phyloP scores from a whole-genome alignment of 1,284 basidiomycete genomes.

The Inonotus hispidus region DNA sequence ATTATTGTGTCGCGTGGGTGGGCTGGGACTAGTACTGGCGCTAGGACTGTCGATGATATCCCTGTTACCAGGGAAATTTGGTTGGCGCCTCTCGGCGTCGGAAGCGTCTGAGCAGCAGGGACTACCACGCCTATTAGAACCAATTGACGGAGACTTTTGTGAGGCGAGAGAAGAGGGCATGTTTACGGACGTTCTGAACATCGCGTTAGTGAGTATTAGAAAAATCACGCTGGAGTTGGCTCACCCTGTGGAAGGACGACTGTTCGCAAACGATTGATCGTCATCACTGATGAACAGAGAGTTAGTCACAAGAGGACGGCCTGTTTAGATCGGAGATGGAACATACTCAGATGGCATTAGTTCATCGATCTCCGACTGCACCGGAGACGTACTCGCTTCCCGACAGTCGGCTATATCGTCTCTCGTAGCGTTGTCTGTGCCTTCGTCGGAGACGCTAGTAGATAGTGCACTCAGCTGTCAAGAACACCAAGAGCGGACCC shows the following conservation, averaged over 20 bases:
- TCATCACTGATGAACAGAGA: conserved; percentile 6
- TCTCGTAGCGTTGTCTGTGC: background rate
- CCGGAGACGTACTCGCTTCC: conserved; percentile 1
- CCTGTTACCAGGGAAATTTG: conserved; percentile 16
- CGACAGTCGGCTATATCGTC: background rate
- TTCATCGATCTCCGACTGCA: conserved; percentile 14
- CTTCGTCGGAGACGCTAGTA: background rate
- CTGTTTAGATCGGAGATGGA: background rate
- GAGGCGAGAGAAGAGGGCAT: too few relatives aligned
- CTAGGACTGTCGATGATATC: conserved; percentile 12
- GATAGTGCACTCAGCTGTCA: background rate
- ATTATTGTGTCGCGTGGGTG: conserved; percentile 4
- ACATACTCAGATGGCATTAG: conserved; percentile 13
- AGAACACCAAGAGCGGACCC: background rate
- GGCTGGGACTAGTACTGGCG: conserved; percentile 12
- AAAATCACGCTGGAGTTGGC: background rate
- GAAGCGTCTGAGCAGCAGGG: conserved; percentile 8
- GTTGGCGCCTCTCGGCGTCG: conserved; percentile 14
- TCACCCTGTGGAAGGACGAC: conserved; percentile 11
- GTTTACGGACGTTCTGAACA: background rate
- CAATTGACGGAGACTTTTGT: background rate
- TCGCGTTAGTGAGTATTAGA: background rate
- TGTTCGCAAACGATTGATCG: background rate
- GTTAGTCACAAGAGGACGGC: background rate
- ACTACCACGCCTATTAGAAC: background rate